Conservation (phyloP, 1,284 basidiomycete genomes). For the Sanghuangporus sanghuang region DNA sequence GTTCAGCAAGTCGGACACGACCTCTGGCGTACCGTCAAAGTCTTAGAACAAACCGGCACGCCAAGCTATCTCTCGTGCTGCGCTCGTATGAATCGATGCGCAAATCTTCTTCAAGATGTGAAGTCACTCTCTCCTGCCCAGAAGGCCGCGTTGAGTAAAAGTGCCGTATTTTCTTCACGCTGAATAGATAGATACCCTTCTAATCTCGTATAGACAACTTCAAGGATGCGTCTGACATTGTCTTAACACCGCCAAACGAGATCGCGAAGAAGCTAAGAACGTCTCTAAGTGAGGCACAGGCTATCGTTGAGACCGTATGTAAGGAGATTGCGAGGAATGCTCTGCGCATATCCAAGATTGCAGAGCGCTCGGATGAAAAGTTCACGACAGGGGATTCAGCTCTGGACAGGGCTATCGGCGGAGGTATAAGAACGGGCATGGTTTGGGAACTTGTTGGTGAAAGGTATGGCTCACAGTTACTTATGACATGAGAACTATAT, state of each 20-base stretch:
- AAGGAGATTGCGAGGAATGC: conserved; percentile 32
- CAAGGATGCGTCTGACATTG: conserved; percentile 37
- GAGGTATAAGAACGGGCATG: conserved; percentile 71
- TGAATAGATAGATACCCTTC: background rate
- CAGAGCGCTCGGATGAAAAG: conserved; percentile 33
- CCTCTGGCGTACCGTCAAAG: background rate
- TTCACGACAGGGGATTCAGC: conserved; percentile 67
- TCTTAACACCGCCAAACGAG: conserved; percentile 44
- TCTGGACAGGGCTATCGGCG: conserved; percentile 65
- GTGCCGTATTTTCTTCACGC: conserved; percentile 13
- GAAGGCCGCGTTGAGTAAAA: conserved; percentile 7
- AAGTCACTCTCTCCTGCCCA: conserved; percentile 2
- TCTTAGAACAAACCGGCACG: background rate
- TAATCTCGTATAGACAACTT: conserved; percentile 23
- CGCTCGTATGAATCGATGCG: conserved; percentile 3
- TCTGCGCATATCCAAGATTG: conserved; percentile 33
- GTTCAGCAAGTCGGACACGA: too few relatives aligned
- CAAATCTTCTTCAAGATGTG: background rate
- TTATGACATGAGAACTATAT: background rate
- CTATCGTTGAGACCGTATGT: conserved; percentile 44
- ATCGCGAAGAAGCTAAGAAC: conserved; percentile 50
- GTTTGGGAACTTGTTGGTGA: conserved; percentile 86
- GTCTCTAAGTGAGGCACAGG: conserved; percentile 40
- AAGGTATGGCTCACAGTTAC: conserved; percentile 46
- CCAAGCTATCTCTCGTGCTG: background rate